These are phyloP conservation scores for Naganishia albida DNA, from an alignment of 1,284 basidiomycete genomes.

Conservation along the genomic window DNA sequence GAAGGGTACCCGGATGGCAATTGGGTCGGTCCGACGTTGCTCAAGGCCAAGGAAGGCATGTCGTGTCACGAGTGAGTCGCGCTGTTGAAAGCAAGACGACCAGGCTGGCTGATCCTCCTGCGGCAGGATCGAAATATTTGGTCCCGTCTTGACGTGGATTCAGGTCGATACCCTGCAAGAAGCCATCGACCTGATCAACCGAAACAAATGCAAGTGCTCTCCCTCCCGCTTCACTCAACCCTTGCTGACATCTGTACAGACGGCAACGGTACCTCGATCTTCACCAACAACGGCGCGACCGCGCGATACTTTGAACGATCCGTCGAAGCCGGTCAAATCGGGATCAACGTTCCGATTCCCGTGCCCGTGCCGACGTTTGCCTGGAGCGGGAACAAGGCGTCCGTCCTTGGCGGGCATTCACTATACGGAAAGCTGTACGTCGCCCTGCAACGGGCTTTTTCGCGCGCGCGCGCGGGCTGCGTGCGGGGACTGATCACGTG, in stretches of 20 bases:
- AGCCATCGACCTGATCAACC: conserved; percentile 84
- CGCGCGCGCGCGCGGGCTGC: too few species aligned
- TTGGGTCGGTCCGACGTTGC: conserved; percentile 91
- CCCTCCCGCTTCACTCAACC: not conserved
- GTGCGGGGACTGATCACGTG: too few species aligned
- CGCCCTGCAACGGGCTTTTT: too few species aligned
- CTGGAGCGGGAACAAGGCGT: conserved; percentile 59
- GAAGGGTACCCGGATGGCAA: conserved; percentile 84
- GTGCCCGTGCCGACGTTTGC: conserved; percentile 37
- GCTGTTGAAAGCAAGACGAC: not conserved
- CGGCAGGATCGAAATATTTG: conserved; percentile 89
- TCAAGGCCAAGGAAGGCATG: conserved; percentile 82
- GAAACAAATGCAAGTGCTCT: conserved; percentile 65
- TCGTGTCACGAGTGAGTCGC: conserved; percentile 73
- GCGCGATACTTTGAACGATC: conserved; percentile 88
- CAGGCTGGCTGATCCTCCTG: not conserved
- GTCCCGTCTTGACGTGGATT: conserved; percentile 81
- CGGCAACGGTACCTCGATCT: conserved; percentile 93
- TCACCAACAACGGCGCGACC: conserved; percentile 94
- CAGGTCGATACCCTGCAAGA: conserved; percentile 85
- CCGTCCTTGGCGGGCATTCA: conserved; percentile 80
- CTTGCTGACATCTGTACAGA: conserved; percentile 27
- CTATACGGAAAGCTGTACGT: conserved; percentile 82
- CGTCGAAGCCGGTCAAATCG: conserved; percentile 89
- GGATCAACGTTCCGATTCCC: conserved; percentile 88